phyloP scores from a whole-genome alignment of 2,329 filamentous ascomycete species.

The Phaeomoniella chlamydospora region DNA sequence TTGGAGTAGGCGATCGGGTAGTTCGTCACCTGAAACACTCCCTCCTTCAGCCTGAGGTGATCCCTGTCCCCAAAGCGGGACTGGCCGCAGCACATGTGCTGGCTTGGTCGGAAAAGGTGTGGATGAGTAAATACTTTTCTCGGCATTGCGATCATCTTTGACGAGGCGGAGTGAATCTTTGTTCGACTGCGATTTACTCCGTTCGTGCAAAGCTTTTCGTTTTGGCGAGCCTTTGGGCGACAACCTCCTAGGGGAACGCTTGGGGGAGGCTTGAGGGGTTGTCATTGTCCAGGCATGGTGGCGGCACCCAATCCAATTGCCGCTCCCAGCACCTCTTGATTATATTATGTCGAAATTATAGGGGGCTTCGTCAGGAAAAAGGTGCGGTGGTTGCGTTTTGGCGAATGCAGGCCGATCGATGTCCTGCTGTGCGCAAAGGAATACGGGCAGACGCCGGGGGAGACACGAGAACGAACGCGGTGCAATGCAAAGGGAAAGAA shows the following conservation, averaged over 20 bases:
- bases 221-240: conserved; percentile 21
- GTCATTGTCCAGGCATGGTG: conserved; percentile 1
- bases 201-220: conserved; percentile 29
- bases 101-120: conserved; percentile 33
- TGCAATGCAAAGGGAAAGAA: conserved; percentile 11
- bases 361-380: too few species aligned
- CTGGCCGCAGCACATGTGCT: conserved; percentile 27
- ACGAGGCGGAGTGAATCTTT: conserved; percentile 22
- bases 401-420: too few species aligned
- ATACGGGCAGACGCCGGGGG: too few species aligned
- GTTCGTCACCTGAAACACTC: conserved; percentile 1
- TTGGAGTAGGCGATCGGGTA: background rate
- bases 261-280: conserved; percentile 7
- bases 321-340: too few species aligned
- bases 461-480: too few species aligned
- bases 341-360: too few species aligned
- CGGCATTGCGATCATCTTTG: conserved; percentile 14
- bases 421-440: too few species aligned
- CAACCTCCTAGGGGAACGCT: conserved; percentile 8
- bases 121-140: conserved; percentile 22
- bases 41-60: background rate
- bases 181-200: conserved; percentile 29
- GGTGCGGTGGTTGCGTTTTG: too few species aligned
- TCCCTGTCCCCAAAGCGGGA: conserved; percentile 8
- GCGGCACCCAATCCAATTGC: background rate